Evolutionary conservation across 2,329 filamentous ascomycete genomes (phyloP).

Genomic region (Penicillium sp.): DNA sequence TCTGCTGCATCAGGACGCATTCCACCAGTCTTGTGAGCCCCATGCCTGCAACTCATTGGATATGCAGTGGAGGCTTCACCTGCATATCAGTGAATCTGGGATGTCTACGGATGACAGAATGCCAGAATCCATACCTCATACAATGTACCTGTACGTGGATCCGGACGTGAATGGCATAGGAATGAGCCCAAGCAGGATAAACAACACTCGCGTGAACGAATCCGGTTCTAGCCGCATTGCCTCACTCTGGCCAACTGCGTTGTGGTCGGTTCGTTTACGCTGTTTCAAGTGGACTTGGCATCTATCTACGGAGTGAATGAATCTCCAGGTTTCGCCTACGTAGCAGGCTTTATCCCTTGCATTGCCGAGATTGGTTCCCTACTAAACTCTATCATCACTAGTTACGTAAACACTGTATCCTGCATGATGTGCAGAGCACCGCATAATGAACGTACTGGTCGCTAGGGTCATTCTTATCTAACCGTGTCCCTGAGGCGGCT

Average conservation of each 20-base stretch:
- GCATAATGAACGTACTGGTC: not conserved
- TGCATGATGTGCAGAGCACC: slow-evolving; percentile 19
- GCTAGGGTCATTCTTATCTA: not conserved
- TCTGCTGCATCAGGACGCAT: slow-evolving; percentile 10
- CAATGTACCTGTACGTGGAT: not conserved
- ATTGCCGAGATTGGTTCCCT: not conserved
- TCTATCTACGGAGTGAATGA: not conserved
- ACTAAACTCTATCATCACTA: slow-evolving; percentile 11
- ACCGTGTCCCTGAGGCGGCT: not conserved
- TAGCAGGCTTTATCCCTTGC: slow-evolving; percentile 10
- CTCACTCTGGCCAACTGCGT: not conserved
- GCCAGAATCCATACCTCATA: not conserved
- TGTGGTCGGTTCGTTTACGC: not conserved
- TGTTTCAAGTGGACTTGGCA: not conserved
- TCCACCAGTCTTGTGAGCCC: slow-evolving; percentile 18
- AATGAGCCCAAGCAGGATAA: not conserved
- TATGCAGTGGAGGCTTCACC: slow-evolving; percentile 3
- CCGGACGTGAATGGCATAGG: not conserved
- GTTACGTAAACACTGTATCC: slow-evolving; percentile 5
- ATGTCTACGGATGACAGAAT: not conserved
- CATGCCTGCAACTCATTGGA: slow-evolving; percentile 9
- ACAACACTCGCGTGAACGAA: not conserved
- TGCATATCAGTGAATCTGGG: slow-evolving; percentile 5
- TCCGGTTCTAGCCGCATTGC: not conserved
- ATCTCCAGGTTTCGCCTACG: slow-evolving; percentile 3